Percentiles rank a stretch among this genome's conserved stretches.
phyloP scores from a whole-genome alignment of 441 rosid genomes.

The Pelargonium fulgidum region DNA sequence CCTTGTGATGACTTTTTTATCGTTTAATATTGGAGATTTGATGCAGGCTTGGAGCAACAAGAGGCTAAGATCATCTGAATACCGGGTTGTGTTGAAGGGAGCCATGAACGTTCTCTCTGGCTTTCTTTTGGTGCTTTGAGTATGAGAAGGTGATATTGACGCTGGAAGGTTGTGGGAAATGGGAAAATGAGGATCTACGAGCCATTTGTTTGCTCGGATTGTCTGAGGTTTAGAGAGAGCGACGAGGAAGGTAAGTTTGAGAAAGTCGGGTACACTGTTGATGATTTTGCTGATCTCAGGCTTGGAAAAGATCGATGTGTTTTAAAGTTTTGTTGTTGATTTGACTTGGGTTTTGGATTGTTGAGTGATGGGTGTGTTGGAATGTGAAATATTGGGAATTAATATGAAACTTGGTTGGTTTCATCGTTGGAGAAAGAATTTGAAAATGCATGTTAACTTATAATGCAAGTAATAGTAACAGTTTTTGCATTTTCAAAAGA shows the following conservation, averaged over 20 bases:
- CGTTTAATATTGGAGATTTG: conserved; percentile 63
- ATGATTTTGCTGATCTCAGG: conserved; percentile 51
- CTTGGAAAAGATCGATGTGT: conserved; percentile 3
- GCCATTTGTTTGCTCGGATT: conserved; percentile 49
- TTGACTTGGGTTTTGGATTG: no score
- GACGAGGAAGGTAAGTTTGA: conserved; percentile 62
- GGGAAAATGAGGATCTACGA: conserved; percentile 38
- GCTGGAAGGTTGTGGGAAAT: conserved; percentile 45
- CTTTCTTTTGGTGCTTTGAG: conserved; percentile 63
- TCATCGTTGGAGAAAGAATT: neutral
- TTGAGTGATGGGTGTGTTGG: neutral
- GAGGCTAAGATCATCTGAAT: conserved; percentile 59
- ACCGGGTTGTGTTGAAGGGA: conserved; percentile 47
- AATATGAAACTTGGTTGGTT: neutral
- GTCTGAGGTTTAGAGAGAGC: conserved; percentile 52
- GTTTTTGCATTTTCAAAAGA: no score
- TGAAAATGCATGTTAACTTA: neutral
- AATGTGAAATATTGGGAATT: neutral
- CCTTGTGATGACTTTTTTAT: conserved; percentile 47
- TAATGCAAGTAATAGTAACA: neutral
- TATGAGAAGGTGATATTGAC: conserved; percentile 54
- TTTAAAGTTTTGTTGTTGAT: neutral
- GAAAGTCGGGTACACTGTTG: conserved; percentile 50
- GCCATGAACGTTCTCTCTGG: conserved; percentile 38
- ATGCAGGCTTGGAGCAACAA: conserved; percentile 80